These are phyloP conservation scores for Naganishia vaughanmartiniae DNA, from an alignment of 768 basidiomycete species.

Conservation along the genomic window DNA sequence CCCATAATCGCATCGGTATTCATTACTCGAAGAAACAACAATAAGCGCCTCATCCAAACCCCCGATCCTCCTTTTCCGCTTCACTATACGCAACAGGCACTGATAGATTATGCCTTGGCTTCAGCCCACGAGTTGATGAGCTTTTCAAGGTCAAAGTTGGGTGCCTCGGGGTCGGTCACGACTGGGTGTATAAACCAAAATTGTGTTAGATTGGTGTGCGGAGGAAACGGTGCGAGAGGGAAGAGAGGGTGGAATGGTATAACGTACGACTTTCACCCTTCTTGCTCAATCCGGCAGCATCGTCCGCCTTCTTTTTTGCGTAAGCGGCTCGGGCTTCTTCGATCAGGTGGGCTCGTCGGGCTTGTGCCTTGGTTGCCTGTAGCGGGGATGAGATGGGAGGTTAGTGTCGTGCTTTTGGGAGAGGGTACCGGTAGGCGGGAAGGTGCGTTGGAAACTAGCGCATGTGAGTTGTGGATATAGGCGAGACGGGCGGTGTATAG, in stretches of 20 bases:
- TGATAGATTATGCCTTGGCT: constrained; percentile 20
- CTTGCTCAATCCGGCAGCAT: constrained; percentile 54
- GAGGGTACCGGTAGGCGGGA: neutral
- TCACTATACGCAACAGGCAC: neutral
- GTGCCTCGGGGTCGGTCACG: constrained; percentile 89
- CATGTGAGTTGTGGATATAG: neutral
- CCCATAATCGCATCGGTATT: neutral
- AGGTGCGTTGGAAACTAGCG: neutral
- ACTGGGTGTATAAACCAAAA: constrained; percentile 57
- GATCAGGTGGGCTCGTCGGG: constrained; percentile 69
- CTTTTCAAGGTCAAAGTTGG: constrained; percentile 93
- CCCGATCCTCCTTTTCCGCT: neutral
- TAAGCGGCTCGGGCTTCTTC: constrained; percentile 85
- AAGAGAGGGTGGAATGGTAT: neutral
- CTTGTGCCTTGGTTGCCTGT: constrained; percentile 33
- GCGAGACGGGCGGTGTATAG: neutral
- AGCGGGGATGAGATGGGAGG: neutral
- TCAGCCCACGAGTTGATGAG: constrained; percentile 55
- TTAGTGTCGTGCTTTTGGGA: neutral
- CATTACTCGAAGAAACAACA: constrained; percentile 3
- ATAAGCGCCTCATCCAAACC: no score
- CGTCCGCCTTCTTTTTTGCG: constrained; percentile 59
- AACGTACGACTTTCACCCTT: constrained; percentile 45
- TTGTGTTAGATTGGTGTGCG: neutral
- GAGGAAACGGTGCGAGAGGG: neutral